phyloP scores from a whole-genome alignment of 495 filamentous ascomycete genomes.

The Neurospora sp. region DNA sequence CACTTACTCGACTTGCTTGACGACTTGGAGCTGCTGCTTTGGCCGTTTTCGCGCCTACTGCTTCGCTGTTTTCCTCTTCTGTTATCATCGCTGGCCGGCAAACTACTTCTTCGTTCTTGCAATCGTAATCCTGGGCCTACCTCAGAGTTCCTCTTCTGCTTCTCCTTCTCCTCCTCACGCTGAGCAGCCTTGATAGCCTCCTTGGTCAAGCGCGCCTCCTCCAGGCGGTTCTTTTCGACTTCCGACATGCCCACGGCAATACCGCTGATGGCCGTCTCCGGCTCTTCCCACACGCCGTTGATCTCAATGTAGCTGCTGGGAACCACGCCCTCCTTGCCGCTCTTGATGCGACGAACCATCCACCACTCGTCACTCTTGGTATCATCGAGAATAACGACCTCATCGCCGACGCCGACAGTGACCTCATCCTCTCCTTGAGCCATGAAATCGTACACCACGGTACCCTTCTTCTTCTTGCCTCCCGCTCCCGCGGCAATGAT shows the following conservation, averaged over 20 bases:
- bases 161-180: slow-evolving; percentile 42
- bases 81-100: slow-evolving; percentile 51
- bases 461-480: slow-evolving; percentile 57
- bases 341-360: slow-evolving; percentile 84
- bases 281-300: slow-evolving; percentile 45
- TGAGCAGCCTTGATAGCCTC: slow-evolving; percentile 54
- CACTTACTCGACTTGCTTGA: slow-evolving; percentile 66
- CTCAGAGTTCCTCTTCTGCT: slow-evolving; percentile 44
- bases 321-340: slow-evolving; percentile 93
- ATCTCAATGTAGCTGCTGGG: slow-evolving; percentile 93
- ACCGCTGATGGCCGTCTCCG: slow-evolving; percentile 36
- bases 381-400: slow-evolving; percentile 85
- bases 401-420: slow-evolving; percentile 79
- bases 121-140: slow-evolving; percentile 67
- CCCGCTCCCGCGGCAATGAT: slow-evolving; percentile 71
- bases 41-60: slow-evolving; percentile 54
- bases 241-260: slow-evolving; percentile 59
- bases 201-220: slow-evolving; percentile 71
- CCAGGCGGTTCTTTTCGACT: slow-evolving; percentile 72
- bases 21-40: slow-evolving; percentile 30
- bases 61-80: slow-evolving; percentile 52
- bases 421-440: slow-evolving; percentile 96
- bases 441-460: slow-evolving; percentile 89
- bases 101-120: slow-evolving; percentile 58
- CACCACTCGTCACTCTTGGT: slow-evolving; percentile 95